Evolutionary conservation across 345 rosid genomes (phyloP).

Genomic region (Populus nigra): DNA sequence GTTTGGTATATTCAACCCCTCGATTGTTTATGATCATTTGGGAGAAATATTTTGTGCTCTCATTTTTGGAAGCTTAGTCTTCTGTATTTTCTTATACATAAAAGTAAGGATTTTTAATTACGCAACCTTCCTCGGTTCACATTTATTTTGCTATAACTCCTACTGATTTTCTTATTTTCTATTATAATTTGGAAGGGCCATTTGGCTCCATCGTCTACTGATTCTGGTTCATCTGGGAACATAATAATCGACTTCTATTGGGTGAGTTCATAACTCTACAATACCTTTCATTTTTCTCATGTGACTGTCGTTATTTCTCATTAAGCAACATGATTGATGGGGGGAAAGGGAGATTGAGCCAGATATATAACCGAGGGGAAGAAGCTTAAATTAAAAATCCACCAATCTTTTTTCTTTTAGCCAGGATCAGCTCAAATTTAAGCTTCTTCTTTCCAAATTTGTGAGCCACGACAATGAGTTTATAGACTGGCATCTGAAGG

Average conservation of each 20-base stretch:
- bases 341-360: neutral
- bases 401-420: neutral
- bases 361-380: neutral
- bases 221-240: conserved; percentile 94
- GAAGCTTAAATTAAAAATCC: neutral
- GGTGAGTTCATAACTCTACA: conserved; percentile 50
- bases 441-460: neutral
- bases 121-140: conserved; percentile 14
- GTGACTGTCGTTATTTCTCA: neutral
- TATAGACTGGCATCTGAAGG: neutral
- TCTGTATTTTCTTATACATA: conserved; percentile 81
- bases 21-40: conserved; percentile 84
- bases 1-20: conserved; percentile 88
- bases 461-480: neutral
- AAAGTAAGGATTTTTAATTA: conserved; percentile 51
- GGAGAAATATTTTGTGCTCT: conserved; percentile 94
- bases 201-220: conserved; percentile 86
- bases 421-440: neutral
- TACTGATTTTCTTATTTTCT: conserved; percentile 22
- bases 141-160: conserved; percentile 17
- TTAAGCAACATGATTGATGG: neutral
- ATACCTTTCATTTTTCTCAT: conserved; percentile 1
- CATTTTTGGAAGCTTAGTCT: conserved; percentile 82
- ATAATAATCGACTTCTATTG: conserved; percentile 89
- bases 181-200: conserved; percentile 57